phyloP scores from a whole-genome alignment of 2,329 filamentous ascomycete species.

The Teratosphaeria viscida region DNA sequence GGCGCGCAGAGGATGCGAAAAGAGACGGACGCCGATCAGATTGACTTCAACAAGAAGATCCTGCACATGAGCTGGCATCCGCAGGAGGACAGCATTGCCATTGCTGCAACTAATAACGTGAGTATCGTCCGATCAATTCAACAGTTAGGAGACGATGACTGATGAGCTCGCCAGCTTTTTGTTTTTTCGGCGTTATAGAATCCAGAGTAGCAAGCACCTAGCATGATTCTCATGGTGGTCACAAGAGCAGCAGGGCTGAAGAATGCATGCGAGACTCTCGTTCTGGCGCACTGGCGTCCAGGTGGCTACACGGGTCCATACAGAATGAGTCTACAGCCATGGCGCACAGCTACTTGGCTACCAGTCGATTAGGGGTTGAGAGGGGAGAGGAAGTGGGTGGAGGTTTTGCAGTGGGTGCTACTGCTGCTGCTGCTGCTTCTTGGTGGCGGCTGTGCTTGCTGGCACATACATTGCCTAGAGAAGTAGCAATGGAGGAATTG shows the following conservation, averaged over 20 bases:
- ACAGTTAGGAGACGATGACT: slow-evolving; percentile 8
- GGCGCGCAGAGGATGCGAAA: slow-evolving; percentile 94
- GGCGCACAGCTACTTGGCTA: neutral
- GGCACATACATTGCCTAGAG: neutral
- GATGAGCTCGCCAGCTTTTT: slow-evolving; percentile 36
- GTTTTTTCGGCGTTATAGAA: slow-evolving; percentile 44
- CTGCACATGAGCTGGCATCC: slow-evolving; percentile 99
- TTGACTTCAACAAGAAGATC: slow-evolving; percentile 99
- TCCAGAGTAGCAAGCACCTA: neutral
- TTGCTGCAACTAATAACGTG: slow-evolving; percentile 98
- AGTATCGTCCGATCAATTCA: slow-evolving; percentile 31
- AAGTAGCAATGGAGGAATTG: neutral
- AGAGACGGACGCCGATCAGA: slow-evolving; percentile 97
- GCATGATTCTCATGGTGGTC: neutral
- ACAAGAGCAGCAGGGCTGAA: neutral
- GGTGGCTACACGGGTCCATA: neutral
- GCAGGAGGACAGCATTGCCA: slow-evolving; percentile 98
- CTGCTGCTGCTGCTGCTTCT: neutral
- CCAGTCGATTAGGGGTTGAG: neutral
- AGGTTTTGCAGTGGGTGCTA: neutral
- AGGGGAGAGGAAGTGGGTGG: neutral
- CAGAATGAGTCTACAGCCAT: neutral
- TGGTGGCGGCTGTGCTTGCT: neutral
- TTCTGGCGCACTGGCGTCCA: neutral
- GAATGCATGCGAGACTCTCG: neutral